Evolutionary conservation across 108 stramenopile genomes (phyloP), one percentile per base, ranked within the genome.

Genomic region (Tribonema minus): DNA sequence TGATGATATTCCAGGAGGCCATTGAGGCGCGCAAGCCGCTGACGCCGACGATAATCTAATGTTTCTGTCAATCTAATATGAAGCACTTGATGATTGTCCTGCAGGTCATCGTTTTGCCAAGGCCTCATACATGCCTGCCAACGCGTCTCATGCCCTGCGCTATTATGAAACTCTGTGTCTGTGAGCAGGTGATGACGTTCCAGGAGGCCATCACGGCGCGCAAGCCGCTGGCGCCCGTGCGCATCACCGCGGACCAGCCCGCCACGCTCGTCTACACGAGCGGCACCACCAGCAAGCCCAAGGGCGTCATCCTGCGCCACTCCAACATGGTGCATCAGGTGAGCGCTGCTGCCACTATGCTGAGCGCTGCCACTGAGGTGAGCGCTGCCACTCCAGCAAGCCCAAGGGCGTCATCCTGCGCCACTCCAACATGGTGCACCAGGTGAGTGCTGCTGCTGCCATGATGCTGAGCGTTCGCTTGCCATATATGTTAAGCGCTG

Each of bases 211-310:
- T 82, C 25, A 66, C 59, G 15, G 37, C 2, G 15, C 31, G 68
- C 36, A 33, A 36, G 33, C 72, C 72, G 1, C 33, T 82, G 20
- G 34, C 37, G 23, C 36, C 72, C n/a, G 83, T 72, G 29, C 5
- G 33, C 7, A 9, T 76, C 2, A 73, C 37, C 36, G 58, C 30
- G 23, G 90, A 92, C 58, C 88, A 92, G 36, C 84, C 84, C 64
- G 95, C 94, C 61, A 92, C 95, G 3, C 90, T 99, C 81, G 95
- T 99, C 92, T 99, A 94, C 88, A 99, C 96, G 2, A 91, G 90
- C 60, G 95, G 95, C 41, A 87, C 88, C 2, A 89, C 89, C 5
- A 92, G 93, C 68, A 92, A 95, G 71, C 96, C 98, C 12, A 99
- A 99, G 91, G 98, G 96, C 68, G 96, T 96, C 2, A 91, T 95